Evolutionary conservation across 2,329 filamentous ascomycete species (phyloP).

Genomic region (Fusarium sp.): DNA sequence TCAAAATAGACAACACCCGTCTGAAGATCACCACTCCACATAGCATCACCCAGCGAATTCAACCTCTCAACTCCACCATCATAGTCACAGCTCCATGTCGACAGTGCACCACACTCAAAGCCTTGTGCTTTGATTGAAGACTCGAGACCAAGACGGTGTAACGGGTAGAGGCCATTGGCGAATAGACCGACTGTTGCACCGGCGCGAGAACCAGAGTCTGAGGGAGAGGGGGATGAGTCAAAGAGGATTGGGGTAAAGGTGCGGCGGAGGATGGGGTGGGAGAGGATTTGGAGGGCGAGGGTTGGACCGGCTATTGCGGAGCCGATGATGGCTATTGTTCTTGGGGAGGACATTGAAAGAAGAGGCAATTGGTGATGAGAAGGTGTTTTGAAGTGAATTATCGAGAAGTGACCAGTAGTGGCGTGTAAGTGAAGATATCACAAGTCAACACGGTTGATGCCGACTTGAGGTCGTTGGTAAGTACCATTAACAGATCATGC

Average conservation of each 20-base stretch:
- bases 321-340: slow-evolving; percentile 34
- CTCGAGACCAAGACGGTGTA: slow-evolving; percentile 33
- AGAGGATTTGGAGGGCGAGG: slow-evolving; percentile 34
- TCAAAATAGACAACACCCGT: slow-evolving; percentile 38
- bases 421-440: not conserved
- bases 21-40: slow-evolving; percentile 36
- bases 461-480: not conserved
- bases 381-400: not conserved
- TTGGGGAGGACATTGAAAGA: slow-evolving; percentile 7
- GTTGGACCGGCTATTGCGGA: slow-evolving; percentile 35
- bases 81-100: slow-evolving; percentile 32
- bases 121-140: slow-evolving; percentile 17
- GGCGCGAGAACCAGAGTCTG: slow-evolving; percentile 26
- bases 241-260: slow-evolving; percentile 29
- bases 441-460: not conserved
- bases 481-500: not conserved
- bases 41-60: slow-evolving; percentile 19
- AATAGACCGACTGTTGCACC: slow-evolving; percentile 42
- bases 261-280: slow-evolving; percentile 24
- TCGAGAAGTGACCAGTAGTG: not conserved
- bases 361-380: not conserved
- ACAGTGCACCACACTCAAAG: slow-evolving; percentile 24
- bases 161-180: slow-evolving; percentile 38
- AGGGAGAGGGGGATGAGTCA: slow-evolving; percentile 28
- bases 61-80: slow-evolving; percentile 16